phyloP scores from a whole-genome alignment of 2,329 filamentous ascomycete species.

The Xylaria sp. region DNA sequence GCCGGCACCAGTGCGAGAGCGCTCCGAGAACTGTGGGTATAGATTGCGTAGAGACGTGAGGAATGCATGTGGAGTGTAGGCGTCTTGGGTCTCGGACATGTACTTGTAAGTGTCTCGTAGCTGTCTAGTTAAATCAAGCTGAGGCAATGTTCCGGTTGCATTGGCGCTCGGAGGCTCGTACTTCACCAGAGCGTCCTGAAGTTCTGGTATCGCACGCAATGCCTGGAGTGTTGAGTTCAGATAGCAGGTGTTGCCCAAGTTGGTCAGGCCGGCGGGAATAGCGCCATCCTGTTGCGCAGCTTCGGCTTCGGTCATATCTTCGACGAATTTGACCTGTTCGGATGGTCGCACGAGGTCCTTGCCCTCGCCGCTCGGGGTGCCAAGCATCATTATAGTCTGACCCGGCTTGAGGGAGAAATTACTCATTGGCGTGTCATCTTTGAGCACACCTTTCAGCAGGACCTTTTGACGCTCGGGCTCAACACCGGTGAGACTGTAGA shows the following conservation, averaged over 20 bases:
- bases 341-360: constrained; percentile 75
- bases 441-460: constrained; percentile 91
- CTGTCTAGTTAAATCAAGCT: constrained; percentile 78
- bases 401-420: constrained; percentile 86
- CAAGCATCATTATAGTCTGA: constrained; percentile 96
- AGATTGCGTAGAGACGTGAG: constrained; percentile 79
- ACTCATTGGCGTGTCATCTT: constrained; percentile 90
- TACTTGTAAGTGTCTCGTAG: constrained; percentile 86
- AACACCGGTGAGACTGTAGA: constrained; percentile 94
- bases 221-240: constrained; percentile 97
- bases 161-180: constrained; percentile 55
- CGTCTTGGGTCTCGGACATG: constrained; percentile 88
- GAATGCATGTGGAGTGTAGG: constrained; percentile 86
- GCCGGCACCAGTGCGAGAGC: constrained; percentile 80
- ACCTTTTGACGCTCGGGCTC: constrained; percentile 98
- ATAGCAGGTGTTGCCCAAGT: constrained; percentile 98
- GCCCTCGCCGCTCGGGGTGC: constrained; percentile 77
- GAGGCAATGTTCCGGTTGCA: constrained; percentile 53
- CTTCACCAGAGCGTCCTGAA: constrained; percentile 79
- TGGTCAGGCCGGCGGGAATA: constrained; percentile 86
- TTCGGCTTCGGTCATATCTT: constrained; percentile 98
- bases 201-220: constrained; percentile 86
- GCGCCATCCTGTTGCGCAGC: constrained; percentile 84
- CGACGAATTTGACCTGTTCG: constrained; percentile 85
- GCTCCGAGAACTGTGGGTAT: constrained; percentile 94